phyloP scores from a whole-genome alignment of 345 rosid species.

The Arabidopsis suecica region DNA sequence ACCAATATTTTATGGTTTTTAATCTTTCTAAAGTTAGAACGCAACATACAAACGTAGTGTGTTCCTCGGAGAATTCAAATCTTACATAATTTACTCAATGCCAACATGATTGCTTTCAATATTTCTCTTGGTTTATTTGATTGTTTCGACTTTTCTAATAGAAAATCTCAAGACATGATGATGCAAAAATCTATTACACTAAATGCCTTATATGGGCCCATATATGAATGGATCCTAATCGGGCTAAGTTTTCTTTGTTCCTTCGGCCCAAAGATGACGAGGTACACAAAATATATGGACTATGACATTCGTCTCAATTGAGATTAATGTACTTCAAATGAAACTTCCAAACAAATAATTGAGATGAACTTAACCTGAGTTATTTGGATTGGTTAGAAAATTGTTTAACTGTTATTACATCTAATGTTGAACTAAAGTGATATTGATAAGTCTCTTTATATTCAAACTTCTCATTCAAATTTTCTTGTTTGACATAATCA shows the following conservation, averaged over 20 bases:
- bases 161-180: not conserved
- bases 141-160: not conserved
- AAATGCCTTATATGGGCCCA: conserved; percentile 2
- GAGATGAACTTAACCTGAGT: too few species aligned
- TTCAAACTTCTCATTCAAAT: not conserved
- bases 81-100: conserved; percentile 4
- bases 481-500: conserved; percentile 12
- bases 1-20: not conserved
- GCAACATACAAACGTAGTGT: not conserved
- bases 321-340: too few species aligned
- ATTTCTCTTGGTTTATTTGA: not conserved
- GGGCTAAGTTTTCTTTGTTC: not conserved
- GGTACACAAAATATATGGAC: not conserved
- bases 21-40: not conserved
- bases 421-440: not conserved
- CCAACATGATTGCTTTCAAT: conserved; percentile 4
- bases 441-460: too few species aligned
- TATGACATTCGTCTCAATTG: too few species aligned
- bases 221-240: not conserved
- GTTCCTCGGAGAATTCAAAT: not conserved
- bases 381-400: not conserved
- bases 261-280: not conserved
- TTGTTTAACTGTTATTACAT: not conserved
- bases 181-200: not conserved
- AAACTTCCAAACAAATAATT: too few species aligned